Percentiles rank a stretch among this genome's conserved stretches.
phyloP scores from a whole-genome alignment of 495 filamentous ascomycete species.

The Xylaria sp. region DNA sequence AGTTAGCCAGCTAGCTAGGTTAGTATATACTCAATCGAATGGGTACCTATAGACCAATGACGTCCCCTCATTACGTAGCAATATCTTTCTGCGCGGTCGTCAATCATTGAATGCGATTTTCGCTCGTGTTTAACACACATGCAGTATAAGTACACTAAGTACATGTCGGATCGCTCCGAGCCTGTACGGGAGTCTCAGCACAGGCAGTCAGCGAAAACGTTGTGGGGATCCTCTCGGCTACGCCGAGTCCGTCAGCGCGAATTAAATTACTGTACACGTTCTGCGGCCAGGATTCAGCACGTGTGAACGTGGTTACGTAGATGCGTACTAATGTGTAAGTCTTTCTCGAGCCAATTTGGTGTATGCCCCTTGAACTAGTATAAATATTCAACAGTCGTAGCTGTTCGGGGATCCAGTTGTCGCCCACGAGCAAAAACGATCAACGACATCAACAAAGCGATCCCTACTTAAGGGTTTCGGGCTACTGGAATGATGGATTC shows the following conservation, averaged over 20 bases:
- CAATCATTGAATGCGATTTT: not conserved
- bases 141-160: too few relatives aligned
- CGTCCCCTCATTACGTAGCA: not conserved
- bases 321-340: too few relatives aligned
- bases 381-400: not conserved
- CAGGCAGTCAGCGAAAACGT: not conserved
- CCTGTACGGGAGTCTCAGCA: not conserved
- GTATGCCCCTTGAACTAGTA: not conserved
- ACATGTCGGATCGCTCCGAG: slow-evolving; percentile 2
- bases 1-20: not conserved
- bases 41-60: not conserved
- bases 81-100: not conserved
- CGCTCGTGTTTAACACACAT: not conserved
- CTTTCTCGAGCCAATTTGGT: not conserved
- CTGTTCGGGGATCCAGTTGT: not conserved
- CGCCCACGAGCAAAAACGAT: not conserved
- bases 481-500: not conserved
- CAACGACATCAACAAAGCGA: not conserved
- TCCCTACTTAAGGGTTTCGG: not conserved
- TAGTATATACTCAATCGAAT: not conserved
- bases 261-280: slow-evolving; percentile 4
- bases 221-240: not conserved
- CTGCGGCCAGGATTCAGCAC: not conserved
- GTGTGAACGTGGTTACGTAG: not conserved
- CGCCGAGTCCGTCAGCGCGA: not conserved